Conservation (phyloP, 2,329 filamentous ascomycete species). For the Penicillium sp. region DNA sequence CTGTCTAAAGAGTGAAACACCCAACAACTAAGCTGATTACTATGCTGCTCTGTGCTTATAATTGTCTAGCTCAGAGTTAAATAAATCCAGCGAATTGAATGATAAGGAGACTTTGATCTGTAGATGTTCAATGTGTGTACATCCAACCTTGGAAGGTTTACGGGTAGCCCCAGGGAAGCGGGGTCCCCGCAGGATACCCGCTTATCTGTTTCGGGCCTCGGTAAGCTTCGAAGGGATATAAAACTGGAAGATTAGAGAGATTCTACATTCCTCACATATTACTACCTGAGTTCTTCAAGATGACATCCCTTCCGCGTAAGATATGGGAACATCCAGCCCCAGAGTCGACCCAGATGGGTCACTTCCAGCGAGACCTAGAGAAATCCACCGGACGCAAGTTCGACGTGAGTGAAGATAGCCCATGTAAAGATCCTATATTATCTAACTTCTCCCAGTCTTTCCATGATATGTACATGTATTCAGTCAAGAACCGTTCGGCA, state of each 20-base stretch:
- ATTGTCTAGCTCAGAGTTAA: no score
- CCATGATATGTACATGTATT: conserved; percentile 69
- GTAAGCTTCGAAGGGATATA: background rate
- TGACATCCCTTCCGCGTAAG: conserved; percentile 18
- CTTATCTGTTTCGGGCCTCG: background rate
- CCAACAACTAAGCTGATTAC: no score
- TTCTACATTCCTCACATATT: background rate
- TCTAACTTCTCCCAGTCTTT: conserved; percentile 44
- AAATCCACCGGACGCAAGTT: conserved; percentile 18
- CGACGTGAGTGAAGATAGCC: conserved; percentile 5
- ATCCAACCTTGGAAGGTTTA: no score
- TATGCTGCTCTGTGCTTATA: no score
- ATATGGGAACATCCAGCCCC: conserved; percentile 29
- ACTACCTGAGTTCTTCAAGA: background rate
- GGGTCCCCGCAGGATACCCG: background rate
- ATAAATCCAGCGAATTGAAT: no score
- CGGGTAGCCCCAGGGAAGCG: background rate
- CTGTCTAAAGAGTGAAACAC: no score
- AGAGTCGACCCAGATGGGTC: conserved; percentile 25
- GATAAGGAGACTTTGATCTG: background rate
- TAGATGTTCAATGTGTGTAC: background rate
- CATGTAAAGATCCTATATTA: background rate
- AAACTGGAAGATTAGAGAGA: background rate
- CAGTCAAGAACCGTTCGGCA: conserved; percentile 58
- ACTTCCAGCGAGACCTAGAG: conserved; percentile 21